These are phyloP conservation scores for Grigorovia humatica DNA, from an alignment of 805 yeast species.

Conservation along the genomic window DNA sequence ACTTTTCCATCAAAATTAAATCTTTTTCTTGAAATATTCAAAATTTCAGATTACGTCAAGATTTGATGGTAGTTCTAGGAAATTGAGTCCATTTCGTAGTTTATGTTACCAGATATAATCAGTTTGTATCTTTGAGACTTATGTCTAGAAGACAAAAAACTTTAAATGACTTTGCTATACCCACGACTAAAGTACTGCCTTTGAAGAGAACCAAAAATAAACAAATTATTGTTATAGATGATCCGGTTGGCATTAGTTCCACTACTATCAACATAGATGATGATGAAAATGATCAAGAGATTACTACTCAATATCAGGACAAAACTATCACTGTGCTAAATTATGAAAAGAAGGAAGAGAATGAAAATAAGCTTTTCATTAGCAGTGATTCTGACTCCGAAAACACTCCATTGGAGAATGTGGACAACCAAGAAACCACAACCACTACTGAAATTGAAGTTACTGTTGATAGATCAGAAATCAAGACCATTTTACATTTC, in stretches of 20 bases:
- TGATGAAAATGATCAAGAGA: conserved; percentile 2
- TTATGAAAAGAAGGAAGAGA: not conserved
- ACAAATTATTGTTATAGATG: conserved; percentile 9
- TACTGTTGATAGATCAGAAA: not conserved
- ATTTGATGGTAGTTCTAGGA: not conserved
- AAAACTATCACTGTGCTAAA: too few species aligned
- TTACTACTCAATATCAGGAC: not conserved
- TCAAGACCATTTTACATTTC: not conserved
- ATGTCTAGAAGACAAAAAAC: conserved; percentile 14
- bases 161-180: conserved; percentile 19
- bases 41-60: not conserved
- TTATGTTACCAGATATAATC: not conserved
- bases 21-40: too few species aligned
- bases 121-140: not conserved
- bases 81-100: not conserved
- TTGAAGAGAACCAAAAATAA: conserved; percentile 7
- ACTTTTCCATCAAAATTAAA: not conserved
- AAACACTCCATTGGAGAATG: not conserved
- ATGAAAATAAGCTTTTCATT: not conserved
- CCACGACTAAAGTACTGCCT: conserved; percentile 10
- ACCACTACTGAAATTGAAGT: not conserved
- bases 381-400: not conserved
- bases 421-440: not conserved
- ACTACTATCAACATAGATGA: conserved; percentile 3
- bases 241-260: not conserved